Conservation (phyloP, 148 eudicot species). For the Bassia scoparia region DNA sequence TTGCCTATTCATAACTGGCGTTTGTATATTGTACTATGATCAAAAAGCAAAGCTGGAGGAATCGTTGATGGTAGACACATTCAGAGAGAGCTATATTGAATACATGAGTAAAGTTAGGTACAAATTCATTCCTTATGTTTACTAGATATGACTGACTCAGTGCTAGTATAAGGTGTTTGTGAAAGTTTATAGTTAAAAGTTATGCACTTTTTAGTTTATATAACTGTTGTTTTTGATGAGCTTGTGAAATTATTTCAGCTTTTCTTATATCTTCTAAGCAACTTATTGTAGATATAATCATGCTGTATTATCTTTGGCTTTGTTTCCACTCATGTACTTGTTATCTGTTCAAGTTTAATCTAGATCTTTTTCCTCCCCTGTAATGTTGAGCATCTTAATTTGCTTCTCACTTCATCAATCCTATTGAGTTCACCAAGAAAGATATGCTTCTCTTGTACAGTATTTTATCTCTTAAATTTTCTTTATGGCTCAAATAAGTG, state of each 20-base stretch:
- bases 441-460: not conserved
- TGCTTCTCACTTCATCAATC: not conserved
- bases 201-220: conserved; percentile 11
- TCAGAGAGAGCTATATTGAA: conserved; percentile 54
- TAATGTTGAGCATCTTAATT: not conserved
- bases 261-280: not conserved
- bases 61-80: conserved; percentile 61
- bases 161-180: conserved; percentile 20
- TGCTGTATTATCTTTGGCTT: not conserved
- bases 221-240: conserved; percentile 10
- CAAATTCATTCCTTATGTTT: conserved; percentile 82
- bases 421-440: not conserved
- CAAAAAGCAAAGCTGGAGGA: conserved; percentile 80
- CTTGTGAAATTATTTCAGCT: not conserved
- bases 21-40: conserved; percentile 64
- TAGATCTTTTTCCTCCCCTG: not conserved
- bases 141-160: conserved; percentile 37
- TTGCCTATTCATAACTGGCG: conserved; percentile 44
- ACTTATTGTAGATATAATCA: not conserved
- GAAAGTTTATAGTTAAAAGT: conserved; percentile 15
- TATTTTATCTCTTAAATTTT: not conserved
- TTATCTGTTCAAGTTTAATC: not conserved
- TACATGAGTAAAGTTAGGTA: conserved; percentile 62
- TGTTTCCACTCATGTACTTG: not conserved
- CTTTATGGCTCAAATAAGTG: not conserved